Evolutionary conservation across 331 rosid species (phyloP).

Genomic region (Acacia pycnantha): DNA sequence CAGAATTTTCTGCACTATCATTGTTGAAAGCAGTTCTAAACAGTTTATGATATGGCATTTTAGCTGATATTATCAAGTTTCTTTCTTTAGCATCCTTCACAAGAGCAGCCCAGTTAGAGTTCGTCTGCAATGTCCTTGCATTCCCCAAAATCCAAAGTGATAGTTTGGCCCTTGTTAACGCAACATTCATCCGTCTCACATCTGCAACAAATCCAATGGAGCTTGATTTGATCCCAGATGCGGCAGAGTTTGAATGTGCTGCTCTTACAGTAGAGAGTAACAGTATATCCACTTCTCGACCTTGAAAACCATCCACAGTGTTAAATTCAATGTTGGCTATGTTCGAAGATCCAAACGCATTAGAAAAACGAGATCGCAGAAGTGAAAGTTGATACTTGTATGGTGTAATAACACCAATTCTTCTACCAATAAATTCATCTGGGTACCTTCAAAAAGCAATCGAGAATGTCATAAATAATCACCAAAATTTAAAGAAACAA

Average conservation of each 20-base stretch:
- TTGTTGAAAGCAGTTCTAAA: conserved; percentile 41
- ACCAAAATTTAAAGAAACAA: conserved; percentile 1
- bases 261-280: conserved; percentile 96
- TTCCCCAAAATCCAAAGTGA: conserved; percentile 95
- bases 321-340: conserved; percentile 71
- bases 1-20: conserved; percentile 36
- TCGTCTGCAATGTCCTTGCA: conserved; percentile 79
- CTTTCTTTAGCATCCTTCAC: conserved; percentile 81
- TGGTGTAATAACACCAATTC: conserved; percentile 91
- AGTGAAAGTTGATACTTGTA: conserved; percentile 86
- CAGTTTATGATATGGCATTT: conserved; percentile 64
- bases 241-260: conserved; percentile 35
- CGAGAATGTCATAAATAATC: conserved; percentile 24
- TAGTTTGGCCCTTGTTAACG: conserved; percentile 88
- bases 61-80: conserved; percentile 52
- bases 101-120: conserved; percentile 86
- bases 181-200: conserved; percentile 99
- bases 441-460: conserved; percentile 57
- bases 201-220: conserved; percentile 96
- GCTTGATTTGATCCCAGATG: conserved; percentile 51
- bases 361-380: conserved; percentile 73
- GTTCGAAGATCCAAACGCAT: conserved; percentile 72
- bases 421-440: conserved; percentile 68
- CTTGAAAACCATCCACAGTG: conserved; percentile 98
- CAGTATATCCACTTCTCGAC: conserved; percentile 94